Conservation (phyloP, 2,329 filamentous ascomycete species). For the Colletotrichum sp. region DNA sequence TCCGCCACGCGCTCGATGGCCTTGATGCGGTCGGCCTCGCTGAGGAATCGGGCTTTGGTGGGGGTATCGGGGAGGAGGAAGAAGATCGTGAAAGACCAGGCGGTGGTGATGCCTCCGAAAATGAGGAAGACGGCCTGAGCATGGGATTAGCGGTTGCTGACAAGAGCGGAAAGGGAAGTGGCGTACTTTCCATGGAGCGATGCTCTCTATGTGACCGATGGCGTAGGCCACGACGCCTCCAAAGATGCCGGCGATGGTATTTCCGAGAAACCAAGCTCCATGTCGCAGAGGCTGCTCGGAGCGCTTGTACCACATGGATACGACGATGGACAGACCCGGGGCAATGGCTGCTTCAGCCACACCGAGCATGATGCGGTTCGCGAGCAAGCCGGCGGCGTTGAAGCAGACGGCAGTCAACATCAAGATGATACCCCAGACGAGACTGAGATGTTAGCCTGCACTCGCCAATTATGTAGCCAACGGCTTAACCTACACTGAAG, state of each 20-base stretch:
- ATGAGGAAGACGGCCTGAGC: constrained; percentile 61
- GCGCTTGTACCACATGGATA: constrained; percentile 39
- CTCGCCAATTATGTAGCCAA: background rate
- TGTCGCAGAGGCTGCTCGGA: constrained; percentile 35
- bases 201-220: constrained; percentile 30
- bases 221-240: constrained; percentile 32
- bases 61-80: constrained; percentile 63
- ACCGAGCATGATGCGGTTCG: constrained; percentile 36
- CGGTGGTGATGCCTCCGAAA: constrained; percentile 65
- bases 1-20: constrained; percentile 73
- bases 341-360: constrained; percentile 34
- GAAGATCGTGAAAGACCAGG: constrained; percentile 62
- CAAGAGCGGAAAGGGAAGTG: rapidly evolving
- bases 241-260: constrained; percentile 32
- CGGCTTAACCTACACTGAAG: background rate
- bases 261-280: constrained; percentile 38
- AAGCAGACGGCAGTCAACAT: constrained; percentile 29
- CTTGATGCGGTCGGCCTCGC: constrained; percentile 67
- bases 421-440: constrained; percentile 26
- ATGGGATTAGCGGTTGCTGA: constrained; percentile 19
- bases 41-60: constrained; percentile 58
- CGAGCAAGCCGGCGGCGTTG: constrained; percentile 30
- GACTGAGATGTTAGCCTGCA: background rate
- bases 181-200: background rate
- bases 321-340: constrained; percentile 32